Evolutionary conservation across 805 yeast species (phyloP).

Genomic region (Wickerhamiella azyma): DNA sequence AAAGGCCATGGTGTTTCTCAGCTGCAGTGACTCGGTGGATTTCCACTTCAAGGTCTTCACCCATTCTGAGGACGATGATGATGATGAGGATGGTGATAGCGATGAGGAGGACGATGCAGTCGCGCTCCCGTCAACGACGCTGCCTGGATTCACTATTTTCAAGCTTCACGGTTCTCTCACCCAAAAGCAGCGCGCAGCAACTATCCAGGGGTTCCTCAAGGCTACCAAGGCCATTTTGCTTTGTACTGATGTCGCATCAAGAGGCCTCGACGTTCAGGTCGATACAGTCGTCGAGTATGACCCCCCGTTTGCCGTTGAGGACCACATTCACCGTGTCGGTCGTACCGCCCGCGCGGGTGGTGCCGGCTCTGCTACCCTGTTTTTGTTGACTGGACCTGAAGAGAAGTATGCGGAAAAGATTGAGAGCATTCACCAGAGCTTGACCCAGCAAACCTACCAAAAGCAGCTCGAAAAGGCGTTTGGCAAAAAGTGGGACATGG

Average conservation of each 20-base stretch:
- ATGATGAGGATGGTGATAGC: slow-evolving; percentile 23
- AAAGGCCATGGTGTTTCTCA: slow-evolving; percentile 57
- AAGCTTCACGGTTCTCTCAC: slow-evolving; percentile 84
- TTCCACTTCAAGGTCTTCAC: slow-evolving; percentile 73
- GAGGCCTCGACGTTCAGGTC: slow-evolving; percentile 88
- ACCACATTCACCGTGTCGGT: slow-evolving; percentile 92
- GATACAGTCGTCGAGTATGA: slow-evolving; percentile 82
- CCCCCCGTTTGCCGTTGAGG: slow-evolving; percentile 89
- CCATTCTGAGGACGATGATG: slow-evolving; percentile 26
- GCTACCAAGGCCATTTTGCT: slow-evolving; percentile 47
- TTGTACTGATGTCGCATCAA: slow-evolving; percentile 95
- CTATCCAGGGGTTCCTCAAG: slow-evolving; percentile 33
- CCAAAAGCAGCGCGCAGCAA: slow-evolving; percentile 70
- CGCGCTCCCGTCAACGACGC: slow-evolving; percentile 39
- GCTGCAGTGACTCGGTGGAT: slow-evolving; percentile 94
- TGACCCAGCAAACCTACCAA: slow-evolving; percentile 36
- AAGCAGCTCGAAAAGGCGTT: slow-evolving; percentile 23
- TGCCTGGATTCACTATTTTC: slow-evolving; percentile 38
- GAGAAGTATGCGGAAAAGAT: slow-evolving; percentile 65
- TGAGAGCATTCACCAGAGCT: slow-evolving; percentile 39
- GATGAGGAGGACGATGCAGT: slow-evolving; percentile 28
- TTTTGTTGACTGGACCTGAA: slow-evolving; percentile 78
- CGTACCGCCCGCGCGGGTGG: slow-evolving; percentile 98
- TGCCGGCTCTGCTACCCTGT: slow-evolving; percentile 61
- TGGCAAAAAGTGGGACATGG: slow-evolving; percentile 64